Evolutionary conservation across 371 early-diverging fungal genomes (phyloP).

Genomic region (Batkoa obscura): DNA sequence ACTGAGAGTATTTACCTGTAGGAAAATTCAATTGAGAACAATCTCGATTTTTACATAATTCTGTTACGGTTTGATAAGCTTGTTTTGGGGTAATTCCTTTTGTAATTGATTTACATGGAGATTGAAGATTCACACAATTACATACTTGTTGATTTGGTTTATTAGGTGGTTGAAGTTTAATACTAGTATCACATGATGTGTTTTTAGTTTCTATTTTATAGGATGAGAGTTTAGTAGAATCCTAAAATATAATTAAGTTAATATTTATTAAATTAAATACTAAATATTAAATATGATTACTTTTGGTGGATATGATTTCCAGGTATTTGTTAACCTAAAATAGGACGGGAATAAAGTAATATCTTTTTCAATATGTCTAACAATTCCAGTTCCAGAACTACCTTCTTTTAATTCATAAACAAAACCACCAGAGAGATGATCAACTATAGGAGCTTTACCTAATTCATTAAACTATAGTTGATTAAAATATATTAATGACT

Average conservation of each 20-base stretch:
- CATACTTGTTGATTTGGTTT: background rate
- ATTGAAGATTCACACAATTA: background rate
- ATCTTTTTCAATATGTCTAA: background rate
- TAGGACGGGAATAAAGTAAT: background rate
- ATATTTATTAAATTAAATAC: background rate
- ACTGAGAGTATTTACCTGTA: background rate
- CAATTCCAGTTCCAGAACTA: background rate
- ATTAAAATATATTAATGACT: background rate
- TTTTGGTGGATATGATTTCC: background rate
- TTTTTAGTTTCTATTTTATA: background rate
- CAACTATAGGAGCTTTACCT: background rate
- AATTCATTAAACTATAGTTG: background rate
- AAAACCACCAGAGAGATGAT: background rate
- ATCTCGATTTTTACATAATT: background rate
- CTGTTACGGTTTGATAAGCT: background rate
- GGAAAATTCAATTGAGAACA: background rate
- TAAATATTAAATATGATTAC: background rate
- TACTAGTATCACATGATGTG: no score
- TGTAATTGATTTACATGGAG: background rate
- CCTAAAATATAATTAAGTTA: background rate
- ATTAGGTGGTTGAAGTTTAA: background rate
- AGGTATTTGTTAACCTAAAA: background rate
- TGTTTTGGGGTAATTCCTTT: background rate
- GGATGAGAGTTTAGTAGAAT: background rate
- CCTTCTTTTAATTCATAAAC: background rate